Evolutionary conservation across 2,329 filamentous ascomycete species (phyloP).

Genomic region (Chaetomium sp.): DNA sequence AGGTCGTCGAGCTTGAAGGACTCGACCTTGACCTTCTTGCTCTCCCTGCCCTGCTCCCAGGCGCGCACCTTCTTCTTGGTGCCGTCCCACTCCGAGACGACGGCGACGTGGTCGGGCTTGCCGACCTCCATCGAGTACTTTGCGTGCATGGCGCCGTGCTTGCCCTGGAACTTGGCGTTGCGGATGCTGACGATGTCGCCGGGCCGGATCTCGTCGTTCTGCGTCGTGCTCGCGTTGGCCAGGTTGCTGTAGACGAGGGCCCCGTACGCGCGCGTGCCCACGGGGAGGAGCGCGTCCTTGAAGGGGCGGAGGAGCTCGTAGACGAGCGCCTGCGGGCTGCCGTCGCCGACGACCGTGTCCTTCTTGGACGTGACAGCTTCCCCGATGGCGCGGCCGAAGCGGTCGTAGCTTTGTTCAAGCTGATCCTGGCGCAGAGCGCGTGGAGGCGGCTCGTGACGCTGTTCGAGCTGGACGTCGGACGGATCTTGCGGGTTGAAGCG

Average conservation of each 20-base stretch:
- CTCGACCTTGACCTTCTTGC: constrained; percentile 89
- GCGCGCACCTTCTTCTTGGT: constrained; percentile 96
- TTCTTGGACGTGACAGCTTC: constrained; percentile 72
- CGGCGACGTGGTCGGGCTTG: constrained; percentile 82
- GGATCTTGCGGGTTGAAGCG: constrained; percentile 76
- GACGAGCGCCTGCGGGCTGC: constrained; percentile 76
- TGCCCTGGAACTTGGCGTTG: constrained; percentile 92
- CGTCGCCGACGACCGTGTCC: constrained; percentile 80
- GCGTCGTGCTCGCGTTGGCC: constrained; percentile 87
- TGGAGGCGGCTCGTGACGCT: constrained; percentile 84
- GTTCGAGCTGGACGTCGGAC: constrained; percentile 73
- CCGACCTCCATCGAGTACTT: constrained; percentile 91
- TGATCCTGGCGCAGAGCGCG: constrained; percentile 85
- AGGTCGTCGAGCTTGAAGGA: constrained; percentile 93
- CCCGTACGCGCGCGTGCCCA: constrained; percentile 88
- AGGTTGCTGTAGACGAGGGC: constrained; percentile 93
- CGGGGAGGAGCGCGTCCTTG: constrained; percentile 72
- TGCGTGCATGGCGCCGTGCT: constrained; percentile 91
- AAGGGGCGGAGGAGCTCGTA: constrained; percentile 75
- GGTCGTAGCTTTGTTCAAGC: constrained; percentile 80
- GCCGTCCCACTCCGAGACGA: constrained; percentile 96
- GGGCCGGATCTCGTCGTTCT: constrained; percentile 86
- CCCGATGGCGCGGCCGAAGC: constrained; percentile 77
- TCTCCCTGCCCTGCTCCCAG: constrained; percentile 94
- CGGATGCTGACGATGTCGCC: constrained; percentile 93